These are phyloP conservation scores for Periconia macrospinosa DNA, from an alignment of 2,329 filamentous ascomycete species.

Conservation along the genomic window DNA sequence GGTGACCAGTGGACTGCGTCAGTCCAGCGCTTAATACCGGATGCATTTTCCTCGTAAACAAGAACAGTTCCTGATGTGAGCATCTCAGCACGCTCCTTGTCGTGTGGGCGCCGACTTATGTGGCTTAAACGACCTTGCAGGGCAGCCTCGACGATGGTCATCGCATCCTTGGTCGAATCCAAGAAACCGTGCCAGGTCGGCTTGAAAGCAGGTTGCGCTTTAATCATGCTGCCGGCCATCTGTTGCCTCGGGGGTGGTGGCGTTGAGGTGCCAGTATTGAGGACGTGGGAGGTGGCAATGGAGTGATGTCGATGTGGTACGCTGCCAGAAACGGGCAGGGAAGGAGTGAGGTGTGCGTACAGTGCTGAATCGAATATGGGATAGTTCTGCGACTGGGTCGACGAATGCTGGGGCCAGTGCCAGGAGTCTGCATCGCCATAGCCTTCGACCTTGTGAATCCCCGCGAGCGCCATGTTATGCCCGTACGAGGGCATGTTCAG, in stretches of 20 bases:
- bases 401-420: slow-evolving; percentile 34
- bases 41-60: slow-evolving; percentile 88
- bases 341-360: slow-evolving; percentile 29
- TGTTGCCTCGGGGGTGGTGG: slow-evolving; percentile 34
- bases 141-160: slow-evolving; percentile 79
- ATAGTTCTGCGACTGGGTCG: slow-evolving; percentile 25
- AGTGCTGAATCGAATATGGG: slow-evolving; percentile 35
- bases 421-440: slow-evolving; percentile 35
- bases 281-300: slow-evolving; percentile 30
- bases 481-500: slow-evolving; percentile 41
- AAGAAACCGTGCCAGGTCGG: slow-evolving; percentile 71
- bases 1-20: slow-evolving; percentile 91
- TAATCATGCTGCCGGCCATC: slow-evolving; percentile 31
- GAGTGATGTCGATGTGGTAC: slow-evolving; percentile 33
- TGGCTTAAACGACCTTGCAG: slow-evolving; percentile 71
- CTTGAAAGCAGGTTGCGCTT: slow-evolving; percentile 50
- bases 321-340: slow-evolving; percentile 21
- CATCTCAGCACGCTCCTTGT: slow-evolving; percentile 74
- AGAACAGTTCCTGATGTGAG: slow-evolving; percentile 86
- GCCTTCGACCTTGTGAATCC: slow-evolving; percentile 37
- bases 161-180: slow-evolving; percentile 71
- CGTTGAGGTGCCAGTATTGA: slow-evolving; percentile 26
- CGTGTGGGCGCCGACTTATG: slow-evolving; percentile 81
- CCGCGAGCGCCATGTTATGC: slow-evolving; percentile 34
- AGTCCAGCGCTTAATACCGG: slow-evolving; percentile 92